A percentile compares a stretch with the other conserved stretches of the same genome.
phyloP scores from a whole-genome alignment of 495 filamentous ascomycete genomes.

The Rhizodiscina lignyota region DNA sequence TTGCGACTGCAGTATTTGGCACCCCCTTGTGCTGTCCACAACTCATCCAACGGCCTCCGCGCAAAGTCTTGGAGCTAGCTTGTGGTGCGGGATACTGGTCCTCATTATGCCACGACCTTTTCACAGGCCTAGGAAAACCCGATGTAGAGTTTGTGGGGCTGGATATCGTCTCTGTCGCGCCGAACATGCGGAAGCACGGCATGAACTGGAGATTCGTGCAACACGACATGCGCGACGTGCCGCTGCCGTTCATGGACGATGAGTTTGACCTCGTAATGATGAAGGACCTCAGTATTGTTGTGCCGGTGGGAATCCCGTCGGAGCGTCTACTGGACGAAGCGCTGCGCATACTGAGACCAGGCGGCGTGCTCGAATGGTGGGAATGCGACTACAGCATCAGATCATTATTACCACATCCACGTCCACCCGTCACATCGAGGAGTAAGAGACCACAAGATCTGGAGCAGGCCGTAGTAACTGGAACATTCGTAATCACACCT shows the following conservation, averaged over 20 bases:
- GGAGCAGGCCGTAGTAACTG: constrained; percentile 43
- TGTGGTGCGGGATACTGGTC: constrained; percentile 89
- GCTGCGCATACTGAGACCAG: constrained; percentile 57
- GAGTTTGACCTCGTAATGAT: constrained; percentile 86
- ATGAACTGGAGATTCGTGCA: constrained; percentile 81
- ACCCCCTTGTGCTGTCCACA: constrained; percentile 59
- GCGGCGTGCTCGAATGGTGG: constrained; percentile 76
- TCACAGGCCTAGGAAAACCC: constrained; percentile 30
- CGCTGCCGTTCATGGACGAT: constrained; percentile 63
- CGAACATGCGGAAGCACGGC: constrained; percentile 52
- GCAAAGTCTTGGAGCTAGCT: constrained; percentile 65
- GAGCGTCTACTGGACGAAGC: constrained; percentile 61
- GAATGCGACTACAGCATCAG: constrained; percentile 66
- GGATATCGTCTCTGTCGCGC: constrained; percentile 63
- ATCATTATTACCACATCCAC: constrained; percentile 59
- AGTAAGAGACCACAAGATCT: constrained; percentile 36
- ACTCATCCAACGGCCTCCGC: constrained; percentile 45
- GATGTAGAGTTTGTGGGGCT: constrained; percentile 57
- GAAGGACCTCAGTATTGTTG: constrained; percentile 66
- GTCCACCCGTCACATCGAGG: constrained; percentile 19
- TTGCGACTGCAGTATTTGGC: constrained; percentile 67
- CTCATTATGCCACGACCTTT: constrained; percentile 61
- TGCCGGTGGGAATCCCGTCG: constrained; percentile 37
- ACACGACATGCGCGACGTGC: constrained; percentile 60
- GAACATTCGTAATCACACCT: constrained; percentile 69